Base-by-base conservation (phyloP, 2,329 filamentous ascomycete species). In the Ceratocystis cubensis region DNA sequence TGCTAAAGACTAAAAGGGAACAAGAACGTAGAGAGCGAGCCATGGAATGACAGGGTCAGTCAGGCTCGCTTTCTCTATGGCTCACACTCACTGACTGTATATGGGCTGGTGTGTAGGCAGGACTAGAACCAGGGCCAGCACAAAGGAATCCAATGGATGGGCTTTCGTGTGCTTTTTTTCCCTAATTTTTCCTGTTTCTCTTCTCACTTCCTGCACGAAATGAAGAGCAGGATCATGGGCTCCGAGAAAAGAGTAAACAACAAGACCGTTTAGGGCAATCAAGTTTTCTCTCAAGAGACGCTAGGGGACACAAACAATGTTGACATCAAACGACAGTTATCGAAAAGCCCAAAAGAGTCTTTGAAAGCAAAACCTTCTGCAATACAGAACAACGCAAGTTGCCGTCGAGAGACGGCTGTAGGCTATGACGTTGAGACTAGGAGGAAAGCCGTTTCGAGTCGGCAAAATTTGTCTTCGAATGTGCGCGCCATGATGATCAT, bases 1-100 rank as follows among this genome's bases (percentile, higher is more conserved):
- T 33, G 56, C 56, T 59, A 59, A 20, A 17, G 56, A 59, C 56
- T 59, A 59, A 59, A 59, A 59, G 17, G 28, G 56, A 59, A 59
- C 15, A 2, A 37, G 28, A 15, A 59, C 56, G 10, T 59, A n/a
- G 56, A 17, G 25, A 59, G 17, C 10, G 6, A 59, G 56, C 37
- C 22, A 57, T 17, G 15, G 20, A 15, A 37, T n/a, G 28, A 59
- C 53, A 59, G 56, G 56, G 56, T 20, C 48, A 59, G 56, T 15
- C 37, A 15, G 37, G 13, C 37, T 41, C 37, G 3, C 37, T 15
- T 15, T 41, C 37, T 41, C 37, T 41, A 41, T 41, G 37, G 37
- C 37, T 41, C 37, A 41, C 37, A 33, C 56, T 59, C 56, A 59
- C 56, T 59, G 56, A 37, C 30, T 59, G 28, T 59, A 33, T 59